These are phyloP conservation scores for Amanita molliuscula DNA, from an alignment of 768 basidiomycete species.

Conservation along the genomic window DNA sequence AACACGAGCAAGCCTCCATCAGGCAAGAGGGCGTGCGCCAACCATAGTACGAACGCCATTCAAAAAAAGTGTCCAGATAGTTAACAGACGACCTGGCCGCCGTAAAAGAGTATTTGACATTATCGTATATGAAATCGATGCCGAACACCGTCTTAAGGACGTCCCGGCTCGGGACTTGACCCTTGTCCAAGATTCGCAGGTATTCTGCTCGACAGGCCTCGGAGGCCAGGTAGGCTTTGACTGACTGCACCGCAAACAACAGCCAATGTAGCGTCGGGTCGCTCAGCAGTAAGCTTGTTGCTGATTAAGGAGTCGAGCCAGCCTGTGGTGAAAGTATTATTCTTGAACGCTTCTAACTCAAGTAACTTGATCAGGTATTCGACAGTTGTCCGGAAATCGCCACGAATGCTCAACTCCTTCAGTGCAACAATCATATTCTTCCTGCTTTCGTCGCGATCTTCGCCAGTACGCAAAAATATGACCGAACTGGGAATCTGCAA, in stretches of 20 bases:
- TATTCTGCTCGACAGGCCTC: constrained; percentile 90
- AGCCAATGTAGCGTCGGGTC: constrained; percentile 86
- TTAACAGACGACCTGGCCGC: constrained; percentile 83
- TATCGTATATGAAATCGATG: constrained; percentile 97
- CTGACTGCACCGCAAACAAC: constrained; percentile 94
- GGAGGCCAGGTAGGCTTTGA: constrained; percentile 86
- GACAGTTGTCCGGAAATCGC: constrained; percentile 97
- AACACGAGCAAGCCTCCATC: constrained; percentile 91
- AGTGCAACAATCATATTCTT: constrained; percentile 99
- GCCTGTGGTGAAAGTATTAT: constrained; percentile 96
- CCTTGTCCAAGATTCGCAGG: constrained; percentile 93
- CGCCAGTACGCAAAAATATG: constrained; percentile 99
- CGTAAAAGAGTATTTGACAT: constrained; percentile 90
- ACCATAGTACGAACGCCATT: constrained; percentile 93
- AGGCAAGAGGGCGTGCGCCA: constrained; percentile 82
- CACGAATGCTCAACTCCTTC: constrained; percentile 97
- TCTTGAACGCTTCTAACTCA: constrained; percentile 91
- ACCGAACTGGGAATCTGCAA: constrained; percentile 98
- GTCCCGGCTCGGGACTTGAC: constrained; percentile 92
- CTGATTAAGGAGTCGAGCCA: constrained; percentile 98
- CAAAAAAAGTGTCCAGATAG: constrained; percentile 88
- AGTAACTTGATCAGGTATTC: constrained; percentile 98
- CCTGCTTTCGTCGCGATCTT: constrained; percentile 87
- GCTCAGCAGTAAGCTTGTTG: constrained; percentile 93
- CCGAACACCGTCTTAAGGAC: constrained; percentile 94